Percentiles rank a stretch among this genome's conserved stretches.
phyloP scores from a whole-genome alignment of 179 eudicot species.

The Nepenthes alata region DNA sequence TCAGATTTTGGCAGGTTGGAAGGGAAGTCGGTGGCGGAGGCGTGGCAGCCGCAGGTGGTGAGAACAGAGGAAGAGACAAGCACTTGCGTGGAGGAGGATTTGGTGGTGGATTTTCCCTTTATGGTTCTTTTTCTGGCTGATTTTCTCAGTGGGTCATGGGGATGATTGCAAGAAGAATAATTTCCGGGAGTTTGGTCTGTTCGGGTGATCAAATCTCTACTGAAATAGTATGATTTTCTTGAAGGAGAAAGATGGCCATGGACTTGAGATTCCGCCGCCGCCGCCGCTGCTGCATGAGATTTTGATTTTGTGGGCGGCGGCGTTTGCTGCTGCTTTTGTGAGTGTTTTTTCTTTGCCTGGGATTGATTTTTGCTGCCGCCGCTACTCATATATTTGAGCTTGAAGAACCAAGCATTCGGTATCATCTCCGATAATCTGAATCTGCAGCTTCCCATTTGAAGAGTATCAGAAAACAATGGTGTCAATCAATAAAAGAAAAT shows the following conservation, averaged over 20 bases:
- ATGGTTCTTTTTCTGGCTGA: conserved; percentile 2
- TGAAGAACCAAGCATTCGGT: conserved; percentile 83
- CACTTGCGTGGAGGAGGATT: neutral
- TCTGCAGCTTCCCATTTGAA: conserved; percentile 48
- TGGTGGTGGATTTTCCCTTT: conserved; percentile 2
- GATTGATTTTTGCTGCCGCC: conserved; percentile 11
- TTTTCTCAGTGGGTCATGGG: too few relatives aligned
- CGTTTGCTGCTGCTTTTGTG: neutral
- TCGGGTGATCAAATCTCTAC: conserved; percentile 5
- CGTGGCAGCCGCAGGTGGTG: neutral
- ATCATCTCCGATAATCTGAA: conserved; percentile 62
- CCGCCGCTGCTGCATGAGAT: conserved; percentile 1
- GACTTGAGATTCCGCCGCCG: too few relatives aligned
- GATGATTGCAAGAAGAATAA: neutral
- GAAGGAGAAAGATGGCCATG: conserved; percentile 9
- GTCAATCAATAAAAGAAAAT: too few relatives aligned
- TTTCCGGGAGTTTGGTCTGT: neutral
- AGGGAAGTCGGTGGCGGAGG: neutral
- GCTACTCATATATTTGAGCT: conserved; percentile 45
- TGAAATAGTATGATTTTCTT: conserved; percentile 13
- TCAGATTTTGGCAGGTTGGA: neutral
- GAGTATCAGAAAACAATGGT: too few relatives aligned
- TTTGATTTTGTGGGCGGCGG: neutral
- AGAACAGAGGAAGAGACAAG: neutral
- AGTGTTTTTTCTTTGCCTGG: conserved; percentile 5